Evolutionary conservation across 1,139 yeast genomes (phyloP).

Genomic region (Candida pseudocylindracea): DNA sequence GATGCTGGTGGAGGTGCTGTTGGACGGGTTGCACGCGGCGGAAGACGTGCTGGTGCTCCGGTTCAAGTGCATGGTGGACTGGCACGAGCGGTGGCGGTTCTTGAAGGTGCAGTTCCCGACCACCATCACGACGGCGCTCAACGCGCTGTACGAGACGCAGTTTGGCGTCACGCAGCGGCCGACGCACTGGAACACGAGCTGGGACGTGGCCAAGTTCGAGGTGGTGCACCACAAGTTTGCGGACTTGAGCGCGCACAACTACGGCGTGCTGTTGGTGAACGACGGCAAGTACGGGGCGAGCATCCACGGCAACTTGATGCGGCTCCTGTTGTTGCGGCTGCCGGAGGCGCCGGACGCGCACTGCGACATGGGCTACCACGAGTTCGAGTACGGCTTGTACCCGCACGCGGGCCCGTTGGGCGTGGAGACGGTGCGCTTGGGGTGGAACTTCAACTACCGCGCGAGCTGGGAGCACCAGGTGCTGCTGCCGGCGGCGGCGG

Average conservation of each 20-base stretch:
- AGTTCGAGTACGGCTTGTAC: slow-evolving; percentile 59
- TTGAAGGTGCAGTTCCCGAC: slow-evolving; percentile 92
- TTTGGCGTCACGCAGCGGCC: slow-evolving; percentile 83
- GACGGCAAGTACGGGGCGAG: slow-evolving; percentile 82
- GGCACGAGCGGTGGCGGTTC: slow-evolving; percentile 80
- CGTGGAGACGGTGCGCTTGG: slow-evolving; percentile 45
- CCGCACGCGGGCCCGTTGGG: slow-evolving; percentile 60
- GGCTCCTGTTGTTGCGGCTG: slow-evolving; percentile 61
- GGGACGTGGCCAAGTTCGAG: slow-evolving; percentile 96
- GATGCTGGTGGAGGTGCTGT: slow-evolving; percentile 45
- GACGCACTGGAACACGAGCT: slow-evolving; percentile 79
- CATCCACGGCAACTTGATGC: slow-evolving; percentile 73
- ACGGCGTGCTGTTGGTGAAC: slow-evolving; percentile 76
- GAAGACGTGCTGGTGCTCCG: slow-evolving; percentile 14
- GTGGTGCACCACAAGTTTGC: slow-evolving; percentile 90
- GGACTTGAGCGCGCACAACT: slow-evolving; percentile 66
- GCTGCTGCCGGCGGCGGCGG: background rate
- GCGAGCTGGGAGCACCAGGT: slow-evolving; percentile 2
- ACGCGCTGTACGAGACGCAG: slow-evolving; percentile 79
- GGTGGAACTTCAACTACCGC: slow-evolving; percentile 53
- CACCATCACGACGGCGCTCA: slow-evolving; percentile 41
- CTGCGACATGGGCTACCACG: slow-evolving; percentile 86
- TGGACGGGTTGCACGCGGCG: slow-evolving; percentile 25
- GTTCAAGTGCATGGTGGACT: slow-evolving; percentile 50
- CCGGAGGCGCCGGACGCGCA: slow-evolving; percentile 82